Conservation (phyloP, 306 rosid species). For the Acacia melanoxylon region DNA sequence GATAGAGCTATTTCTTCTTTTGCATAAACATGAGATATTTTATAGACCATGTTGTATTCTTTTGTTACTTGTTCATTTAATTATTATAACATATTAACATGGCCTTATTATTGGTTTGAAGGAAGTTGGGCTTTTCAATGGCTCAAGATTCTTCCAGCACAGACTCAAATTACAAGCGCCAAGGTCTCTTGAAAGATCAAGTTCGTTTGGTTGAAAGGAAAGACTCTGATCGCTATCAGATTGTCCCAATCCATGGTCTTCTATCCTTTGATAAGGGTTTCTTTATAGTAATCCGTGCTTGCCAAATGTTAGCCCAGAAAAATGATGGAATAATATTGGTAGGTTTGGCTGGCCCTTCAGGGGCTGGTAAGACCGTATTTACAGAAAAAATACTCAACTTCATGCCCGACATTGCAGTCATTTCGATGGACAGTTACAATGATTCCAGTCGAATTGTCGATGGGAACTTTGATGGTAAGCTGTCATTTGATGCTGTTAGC, state of each 20-base stretch:
- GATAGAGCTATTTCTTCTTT: neutral
- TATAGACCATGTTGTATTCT: constrained; percentile 10
- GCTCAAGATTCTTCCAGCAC: constrained; percentile 50
- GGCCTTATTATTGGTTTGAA: constrained; percentile 24
- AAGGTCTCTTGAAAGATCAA: constrained; percentile 94
- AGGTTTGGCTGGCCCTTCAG: constrained; percentile 98
- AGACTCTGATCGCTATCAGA: constrained; percentile 65
- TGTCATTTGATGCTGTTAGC: constrained; percentile 29
- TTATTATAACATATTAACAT: constrained; percentile 13
- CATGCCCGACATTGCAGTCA: constrained; percentile 97
- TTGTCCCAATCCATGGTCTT: constrained; percentile 67
- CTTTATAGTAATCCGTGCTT: constrained; percentile 87
- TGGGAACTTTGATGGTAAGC: constrained; percentile 93
- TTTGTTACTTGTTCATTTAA: constrained; percentile 22
- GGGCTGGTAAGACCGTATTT: constrained; percentile 94
- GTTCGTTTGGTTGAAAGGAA: constrained; percentile 77
- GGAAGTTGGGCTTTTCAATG: constrained; percentile 54
- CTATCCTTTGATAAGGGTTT: constrained; percentile 97
- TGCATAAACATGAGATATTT: neutral
- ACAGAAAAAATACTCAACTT: constrained; percentile 90
- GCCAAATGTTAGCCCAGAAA: constrained; percentile 84
- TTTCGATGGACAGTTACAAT: constrained; percentile 96
- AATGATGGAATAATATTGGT: constrained; percentile 89
- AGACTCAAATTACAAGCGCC: constrained; percentile 64
- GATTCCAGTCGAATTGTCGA: constrained; percentile 97